Percentiles rank a stretch among this genome's conserved stretches.
Evolutionary conservation across 495 filamentous ascomycete genomes (phyloP).

Genomic region (Friedmanniomyces endolithicus): DNA sequence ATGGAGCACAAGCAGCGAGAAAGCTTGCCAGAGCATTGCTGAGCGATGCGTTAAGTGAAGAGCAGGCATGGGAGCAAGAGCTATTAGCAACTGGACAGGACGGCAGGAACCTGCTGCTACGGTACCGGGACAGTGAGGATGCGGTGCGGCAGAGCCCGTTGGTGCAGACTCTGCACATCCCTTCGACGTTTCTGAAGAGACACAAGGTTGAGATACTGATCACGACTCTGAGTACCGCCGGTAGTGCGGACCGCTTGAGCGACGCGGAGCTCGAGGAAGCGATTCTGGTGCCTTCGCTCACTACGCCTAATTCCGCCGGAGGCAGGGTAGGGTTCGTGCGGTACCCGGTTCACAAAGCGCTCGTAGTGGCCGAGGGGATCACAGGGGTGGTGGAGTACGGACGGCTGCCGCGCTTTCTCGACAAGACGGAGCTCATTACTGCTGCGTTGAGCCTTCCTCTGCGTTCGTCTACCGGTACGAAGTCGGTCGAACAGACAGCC

Average conservation of each 20-base stretch:
- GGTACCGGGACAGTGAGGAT: constrained; percentile 40
- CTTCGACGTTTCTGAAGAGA: constrained; percentile 53
- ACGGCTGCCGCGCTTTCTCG: constrained; percentile 15
- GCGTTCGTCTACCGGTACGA: constrained; percentile 1
- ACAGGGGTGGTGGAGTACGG: constrained; percentile 43
- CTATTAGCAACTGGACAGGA: constrained; percentile 37
- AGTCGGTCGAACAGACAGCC: not conserved
- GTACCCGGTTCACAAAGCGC: constrained; percentile 73
- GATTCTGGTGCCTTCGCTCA: constrained; percentile 60
- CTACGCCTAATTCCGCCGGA: constrained; percentile 48
- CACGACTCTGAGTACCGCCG: constrained; percentile 36
- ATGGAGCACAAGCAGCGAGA: constrained; percentile 30
- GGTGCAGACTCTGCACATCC: constrained; percentile 47
- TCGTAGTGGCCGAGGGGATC: constrained; percentile 61
- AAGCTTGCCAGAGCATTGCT: constrained; percentile 58
- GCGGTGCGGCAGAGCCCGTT: constrained; percentile 35
- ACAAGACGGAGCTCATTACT: constrained; percentile 34
- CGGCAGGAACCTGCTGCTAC: constrained; percentile 43
- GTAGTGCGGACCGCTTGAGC: constrained; percentile 16
- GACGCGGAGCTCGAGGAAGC: constrained; percentile 37
- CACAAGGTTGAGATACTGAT: constrained; percentile 70
- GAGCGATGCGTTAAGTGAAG: constrained; percentile 58
- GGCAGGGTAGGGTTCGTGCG: constrained; percentile 51
- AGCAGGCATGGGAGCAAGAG: constrained; percentile 58
- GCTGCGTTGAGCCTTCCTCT: constrained; percentile 43